Base-by-base conservation (phyloP, 768 basidiomycete species). In the Phallus indusiatus region DNA sequence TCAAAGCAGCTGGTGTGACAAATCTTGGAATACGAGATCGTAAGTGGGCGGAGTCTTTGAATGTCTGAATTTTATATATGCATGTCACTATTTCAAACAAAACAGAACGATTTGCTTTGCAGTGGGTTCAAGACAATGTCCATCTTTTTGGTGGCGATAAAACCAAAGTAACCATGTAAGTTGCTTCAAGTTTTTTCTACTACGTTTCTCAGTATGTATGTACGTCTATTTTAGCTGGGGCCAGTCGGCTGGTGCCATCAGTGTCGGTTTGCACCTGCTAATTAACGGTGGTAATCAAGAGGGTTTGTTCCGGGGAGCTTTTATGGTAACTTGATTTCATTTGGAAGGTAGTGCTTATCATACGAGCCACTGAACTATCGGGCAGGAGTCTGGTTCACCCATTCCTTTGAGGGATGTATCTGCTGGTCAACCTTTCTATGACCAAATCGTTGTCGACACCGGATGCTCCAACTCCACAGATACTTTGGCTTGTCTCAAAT, bases 21-120 rank as follows among this genome's bases (percentile, higher is more conserved):
- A 88, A 87, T 65, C 72, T 85, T 20, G 86, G 86, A n/a, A 70
- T 88, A 21, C 79, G 78, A 59, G 85, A 87, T 70, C 81, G 81
- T 81, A 64, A 67, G 80, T 71, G 3, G 10, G 14, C 34, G 35
- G 12, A 2, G 7, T n/a, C n/a, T 55, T 33, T 4, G 17, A 24
- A 28, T 7, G 14, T 36, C 10, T 42, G 21, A n/a, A 24, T 21
- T 11, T 21, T 5, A 21, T 16, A 11, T 50, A 35, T 11, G 24
- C 20, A n/a, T 21, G 22, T n/a, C n/a, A n/a, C n/a, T n/a, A n/a
- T n/a, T n/a, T n/a, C n/a, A n/a, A n/a, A n/a, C n/a, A n/a, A n/a
- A 0, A 7, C 18, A 85, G 79, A 82, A 65, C 75, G 81, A 22
- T 69, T 78, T 35, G 84, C 81, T 1, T 64, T 88, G 7, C 68